A percentile compares a stretch with the other conserved stretches of the same genome.
Conservation (phyloP, 441 rosid species). For the Eruca vesicaria region DNA sequence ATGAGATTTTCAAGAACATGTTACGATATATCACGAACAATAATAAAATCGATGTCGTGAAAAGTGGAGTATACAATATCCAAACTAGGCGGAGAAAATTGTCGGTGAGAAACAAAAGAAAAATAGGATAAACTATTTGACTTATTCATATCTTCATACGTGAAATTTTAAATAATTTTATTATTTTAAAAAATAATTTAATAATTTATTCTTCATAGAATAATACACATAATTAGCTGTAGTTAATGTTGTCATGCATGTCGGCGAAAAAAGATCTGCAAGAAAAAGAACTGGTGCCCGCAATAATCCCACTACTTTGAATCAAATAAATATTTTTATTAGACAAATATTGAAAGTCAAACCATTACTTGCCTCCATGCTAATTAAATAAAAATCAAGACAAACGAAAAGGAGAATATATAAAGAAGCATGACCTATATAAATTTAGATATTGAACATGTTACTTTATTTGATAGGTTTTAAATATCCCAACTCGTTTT, state of each 20-base stretch:
- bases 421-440: too few relatives aligned
- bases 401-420: background rate
- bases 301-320: conserved; percentile 22
- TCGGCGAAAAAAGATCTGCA: background rate
- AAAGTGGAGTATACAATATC: too few relatives aligned
- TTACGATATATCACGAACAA: too few relatives aligned
- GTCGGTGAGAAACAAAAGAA: too few relatives aligned
- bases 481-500: too few relatives aligned
- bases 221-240: background rate
- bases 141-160: background rate
- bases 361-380: conserved; percentile 16
- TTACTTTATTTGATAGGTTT: too few relatives aligned
- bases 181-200: too few relatives aligned
- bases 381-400: conserved; percentile 13
- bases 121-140: background rate
- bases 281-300: conserved; percentile 13
- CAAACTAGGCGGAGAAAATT: too few relatives aligned
- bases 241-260: background rate
- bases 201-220: background rate
- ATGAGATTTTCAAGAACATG: too few relatives aligned
- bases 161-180: background rate
- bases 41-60: too few relatives aligned
- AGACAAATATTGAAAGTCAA: conserved; percentile 25
- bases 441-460: too few relatives aligned
- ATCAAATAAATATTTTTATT: conserved; percentile 16